Base-by-base conservation (phyloP, 169 alveolate species). In the Cryptosporidium sp. region DNA sequence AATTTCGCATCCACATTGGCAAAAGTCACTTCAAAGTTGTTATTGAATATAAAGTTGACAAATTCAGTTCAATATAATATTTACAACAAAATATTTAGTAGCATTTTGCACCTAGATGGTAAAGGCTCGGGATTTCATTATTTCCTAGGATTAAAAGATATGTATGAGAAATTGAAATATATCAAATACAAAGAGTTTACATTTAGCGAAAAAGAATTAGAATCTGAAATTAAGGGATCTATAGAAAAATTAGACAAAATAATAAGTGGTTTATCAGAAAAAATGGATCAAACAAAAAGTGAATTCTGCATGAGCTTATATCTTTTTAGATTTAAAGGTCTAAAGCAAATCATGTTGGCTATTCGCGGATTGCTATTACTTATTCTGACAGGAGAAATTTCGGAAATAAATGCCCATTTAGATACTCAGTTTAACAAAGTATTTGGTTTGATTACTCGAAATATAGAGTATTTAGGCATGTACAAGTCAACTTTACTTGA, bases 291-390 rank as follows among this genome's bases (percentile, higher is more conserved):
- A 21, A n/a, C 18, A 56, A 56, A 56, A 56, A 21, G 26, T 1
- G 53, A 35, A 2, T 65, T 65, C 31, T 65, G 72, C 9, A 0
- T n/a, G 18, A 31, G 12, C n/a, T 14, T 65, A 6, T 65, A 65
- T 65, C 16, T 65, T 7, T 26, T 65, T 37, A 65, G 72, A n/a
- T 65, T 65, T 37, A 65, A 65, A 65, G 72, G 72, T 31, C 0
- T 65, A 29, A 35, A 5, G 10, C 72, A 65, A 18, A 0, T 37
- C 26, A 16, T 65, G 44, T 2, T 65, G 18, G 9, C 12, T 21
- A n/a, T 33, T 31, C 23, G 10, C 12, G 72, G 21, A 65, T n/a
- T 65, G 4, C 3, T 65, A 65, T 65, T 16, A 35, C 12, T 29
- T 18, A 65, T 65, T 31, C 53, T 0, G 33, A 2, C 16, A 65